Evolutionary conservation across 139 green algal genomes (phyloP).

Genomic region (Chlamydomonas urium): DNA sequence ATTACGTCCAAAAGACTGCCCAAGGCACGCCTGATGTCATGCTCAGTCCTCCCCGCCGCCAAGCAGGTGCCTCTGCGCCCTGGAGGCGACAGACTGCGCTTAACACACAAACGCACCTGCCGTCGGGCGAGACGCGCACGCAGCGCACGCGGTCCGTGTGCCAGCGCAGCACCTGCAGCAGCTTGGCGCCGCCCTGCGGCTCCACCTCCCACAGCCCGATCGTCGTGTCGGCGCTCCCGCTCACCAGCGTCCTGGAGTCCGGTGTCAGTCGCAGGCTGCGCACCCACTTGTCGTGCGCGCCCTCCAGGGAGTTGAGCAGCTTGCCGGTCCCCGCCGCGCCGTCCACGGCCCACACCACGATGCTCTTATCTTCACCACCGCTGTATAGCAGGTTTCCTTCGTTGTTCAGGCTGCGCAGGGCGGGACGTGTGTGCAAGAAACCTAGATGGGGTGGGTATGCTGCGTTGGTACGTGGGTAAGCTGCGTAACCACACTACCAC

Average conservation of each 20-base stretch:
- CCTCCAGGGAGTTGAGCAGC: background rate
- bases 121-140: conserved; percentile 1
- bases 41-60: too few species aligned
- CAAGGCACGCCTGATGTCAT: too few species aligned
- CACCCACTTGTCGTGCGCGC: conserved; percentile 2
- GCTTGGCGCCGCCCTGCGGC: background rate
- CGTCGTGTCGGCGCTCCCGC: background rate
- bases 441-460: too few species aligned
- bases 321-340: background rate
- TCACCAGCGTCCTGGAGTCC: background rate
- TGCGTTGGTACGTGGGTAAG: too few species aligned
- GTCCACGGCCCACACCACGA: conserved; percentile 8
- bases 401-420: background rate
- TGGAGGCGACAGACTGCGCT: too few species aligned
- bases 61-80: too few species aligned
- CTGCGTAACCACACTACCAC: too few species aligned
- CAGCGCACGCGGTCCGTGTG: conserved; percentile 15
- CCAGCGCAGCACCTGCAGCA: conserved; percentile 1
- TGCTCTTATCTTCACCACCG: conserved; percentile 1
- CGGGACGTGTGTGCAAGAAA: background rate
- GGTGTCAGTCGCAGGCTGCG: conserved; percentile 6
- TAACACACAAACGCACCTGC: too few species aligned
- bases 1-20: too few species aligned
- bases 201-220: conserved; percentile 12
- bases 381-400: conserved; percentile 1